Evolutionary conservation across 2,329 filamentous ascomycete species (phyloP).

Genomic region (Xylaria sp.): DNA sequence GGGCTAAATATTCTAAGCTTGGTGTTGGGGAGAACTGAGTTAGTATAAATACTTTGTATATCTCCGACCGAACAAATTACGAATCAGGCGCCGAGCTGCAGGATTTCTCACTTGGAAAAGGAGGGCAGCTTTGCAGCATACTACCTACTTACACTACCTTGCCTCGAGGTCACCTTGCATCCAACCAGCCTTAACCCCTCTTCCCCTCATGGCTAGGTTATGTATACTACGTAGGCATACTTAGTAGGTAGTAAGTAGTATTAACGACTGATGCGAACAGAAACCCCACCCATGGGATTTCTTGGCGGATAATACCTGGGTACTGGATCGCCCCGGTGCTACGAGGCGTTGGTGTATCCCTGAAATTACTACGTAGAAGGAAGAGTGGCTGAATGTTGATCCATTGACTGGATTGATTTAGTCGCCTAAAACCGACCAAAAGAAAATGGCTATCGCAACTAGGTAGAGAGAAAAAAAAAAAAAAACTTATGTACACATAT

Average conservation of each 20-base stretch:
- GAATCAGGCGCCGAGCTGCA: slow-evolving; percentile 13
- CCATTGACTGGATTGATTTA: not conserved
- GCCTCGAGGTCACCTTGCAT: not conserved
- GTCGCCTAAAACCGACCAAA: not conserved
- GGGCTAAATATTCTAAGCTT: not conserved
- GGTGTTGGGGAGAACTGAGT: not conserved
- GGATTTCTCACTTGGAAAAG: not conserved
- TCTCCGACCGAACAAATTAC: not conserved
- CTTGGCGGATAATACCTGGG: too few species aligned
- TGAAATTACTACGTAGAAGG: too few species aligned
- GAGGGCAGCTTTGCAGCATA: not conserved
- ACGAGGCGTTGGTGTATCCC: too few species aligned
- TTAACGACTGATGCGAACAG: not conserved
- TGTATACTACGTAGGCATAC: too few species aligned
- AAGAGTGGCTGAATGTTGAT: not conserved
- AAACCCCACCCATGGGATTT: not conserved
- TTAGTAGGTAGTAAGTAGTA: not conserved
- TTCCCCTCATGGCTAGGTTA: not conserved
- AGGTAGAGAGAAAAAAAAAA: too few species aligned
- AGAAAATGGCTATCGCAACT: not conserved
- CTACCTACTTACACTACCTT: not conserved
- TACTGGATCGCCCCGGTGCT: too few species aligned
- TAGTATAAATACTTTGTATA: slow-evolving; percentile 3
- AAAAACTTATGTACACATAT: slow-evolving; percentile 7
- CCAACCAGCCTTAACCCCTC: not conserved